A percentile compares a stretch with the other conserved stretches of the same genome.
phyloP scores from a whole-genome alignment of 257 asterid genomes.

The Thymus quinquecostatus region DNA sequence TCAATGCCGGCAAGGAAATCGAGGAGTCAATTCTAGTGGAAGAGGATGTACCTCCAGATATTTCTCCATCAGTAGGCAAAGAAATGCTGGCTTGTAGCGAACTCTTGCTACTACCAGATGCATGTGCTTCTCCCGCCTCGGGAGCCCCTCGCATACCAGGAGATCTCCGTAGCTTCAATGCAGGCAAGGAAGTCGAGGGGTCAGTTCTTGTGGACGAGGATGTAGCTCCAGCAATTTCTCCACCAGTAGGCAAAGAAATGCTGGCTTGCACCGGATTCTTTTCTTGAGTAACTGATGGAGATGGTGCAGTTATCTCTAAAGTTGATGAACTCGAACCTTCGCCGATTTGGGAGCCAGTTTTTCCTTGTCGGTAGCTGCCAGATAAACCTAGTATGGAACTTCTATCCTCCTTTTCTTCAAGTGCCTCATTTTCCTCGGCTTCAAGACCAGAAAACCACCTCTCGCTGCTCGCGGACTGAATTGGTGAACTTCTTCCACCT shows the following conservation, averaged over 20 bases:
- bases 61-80: slow-evolving; percentile 43
- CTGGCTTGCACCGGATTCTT: slow-evolving; percentile 39
- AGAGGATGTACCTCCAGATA: slow-evolving; percentile 44
- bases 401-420: slow-evolving; percentile 39
- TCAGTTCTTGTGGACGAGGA: slow-evolving; percentile 37
- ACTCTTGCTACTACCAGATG: slow-evolving; percentile 45
- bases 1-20: slow-evolving; percentile 42
- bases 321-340: slow-evolving; percentile 55
- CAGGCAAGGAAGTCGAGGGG: slow-evolving; percentile 43
- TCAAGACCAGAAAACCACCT: slow-evolving; percentile 87
- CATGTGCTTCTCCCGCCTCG: slow-evolving; percentile 44
- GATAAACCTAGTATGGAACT: slow-evolving; percentile 39
- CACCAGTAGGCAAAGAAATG: slow-evolving; percentile 41
- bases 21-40: slow-evolving; percentile 35
- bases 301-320: slow-evolving; percentile 37
- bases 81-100: slow-evolving; percentile 37
- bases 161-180: slow-evolving; percentile 47
- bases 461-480: slow-evolving; percentile 68
- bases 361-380: slow-evolving; percentile 43
- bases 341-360: slow-evolving; percentile 35
- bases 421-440: slow-evolving; percentile 60
- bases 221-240: slow-evolving; percentile 43
- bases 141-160: slow-evolving; percentile 44
- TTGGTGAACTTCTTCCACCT: slow-evolving; percentile 64
- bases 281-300: slow-evolving; percentile 44